Base-by-base conservation (phyloP, 495 filamentous ascomycete species). In the Tetracladium marchalianum region DNA sequence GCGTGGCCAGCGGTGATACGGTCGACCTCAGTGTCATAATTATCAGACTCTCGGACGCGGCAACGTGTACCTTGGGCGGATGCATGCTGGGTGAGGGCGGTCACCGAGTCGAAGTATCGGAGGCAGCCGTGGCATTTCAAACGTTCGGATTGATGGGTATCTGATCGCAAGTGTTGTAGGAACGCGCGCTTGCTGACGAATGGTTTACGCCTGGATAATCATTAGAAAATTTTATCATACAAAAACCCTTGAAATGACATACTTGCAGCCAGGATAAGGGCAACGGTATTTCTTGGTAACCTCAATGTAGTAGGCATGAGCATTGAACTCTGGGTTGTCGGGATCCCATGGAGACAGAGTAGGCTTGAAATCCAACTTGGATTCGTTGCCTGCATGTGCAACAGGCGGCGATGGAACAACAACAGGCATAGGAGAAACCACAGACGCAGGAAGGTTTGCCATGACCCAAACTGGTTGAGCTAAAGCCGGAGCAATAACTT, bases 211-310 rank as follows among this genome's bases (percentile, higher is more conserved):
- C 32, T 9, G 27, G 8, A 19, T 32, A 13, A 32, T 57, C 19
- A 37, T 50, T 15, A 43, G 34, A 46, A 22, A 24, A 31, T 13
- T 41, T 31, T 12, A n/a, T 43, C n/a, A 5, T 24, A 12, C 2
- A 35, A 12, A 33, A 13, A n/a, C n/a, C n/a, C n/a, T n/a, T n/a
- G 37, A 11, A 9, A 16, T 10, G 9, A 63, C 58, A 61, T 55
- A 69, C 68, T 39, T 41, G 59, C 67, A 72, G n/a, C 35, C 60
- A 18, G 49, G 51, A 34, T 66, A 47, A 1, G 66, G 67, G 39
- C 69, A 72, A 34, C 59, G 64, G 49, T 56, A 72, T 39, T 55
- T 62, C 2, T 53, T 31, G 2, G 58, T 41, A 16, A 61, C 47
- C 2, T 39, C 13, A 27, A 61, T 52, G 18, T 35, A 61, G 40